Evolutionary conservation across 2,329 filamentous ascomycete genomes (phyloP).

Genomic region (Pleurostoma richardsiae): DNA sequence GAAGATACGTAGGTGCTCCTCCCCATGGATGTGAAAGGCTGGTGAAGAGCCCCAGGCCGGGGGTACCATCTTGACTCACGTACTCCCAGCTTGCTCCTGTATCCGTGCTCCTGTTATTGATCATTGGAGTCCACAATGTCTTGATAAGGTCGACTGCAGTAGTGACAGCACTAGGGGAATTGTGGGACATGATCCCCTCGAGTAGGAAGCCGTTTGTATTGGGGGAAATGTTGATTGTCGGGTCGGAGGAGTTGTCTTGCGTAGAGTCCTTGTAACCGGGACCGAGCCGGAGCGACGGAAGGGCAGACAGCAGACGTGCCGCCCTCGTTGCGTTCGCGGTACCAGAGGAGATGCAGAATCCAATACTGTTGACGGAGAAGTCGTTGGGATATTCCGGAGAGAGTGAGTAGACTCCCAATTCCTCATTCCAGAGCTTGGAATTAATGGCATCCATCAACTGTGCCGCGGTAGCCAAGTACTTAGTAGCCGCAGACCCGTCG

Average conservation of each 20-base stretch:
- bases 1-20: conserved; percentile 35
- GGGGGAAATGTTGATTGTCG: conserved; percentile 29
- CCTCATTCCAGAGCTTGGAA: conserved; percentile 13
- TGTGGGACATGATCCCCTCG: conserved; percentile 19
- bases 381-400: conserved; percentile 1
- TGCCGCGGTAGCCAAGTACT: conserved; percentile 8
- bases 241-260: neutral
- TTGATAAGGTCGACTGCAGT: conserved; percentile 23
- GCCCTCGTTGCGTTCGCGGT: conserved; percentile 6
- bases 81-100: conserved; percentile 41
- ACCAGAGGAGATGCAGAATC: conserved; percentile 14
- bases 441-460: conserved; percentile 11
- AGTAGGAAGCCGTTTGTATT: conserved; percentile 40
- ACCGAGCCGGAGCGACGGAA: conserved; percentile 6
- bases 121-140: conserved; percentile 34
- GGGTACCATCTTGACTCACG: conserved; percentile 26
- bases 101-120: conserved; percentile 24
- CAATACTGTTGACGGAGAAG: conserved; percentile 9
- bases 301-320: conserved; percentile 5
- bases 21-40: conserved; percentile 38
- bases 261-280: conserved; percentile 15
- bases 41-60: conserved; percentile 35
- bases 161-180: conserved; percentile 17
- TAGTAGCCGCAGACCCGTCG: conserved; percentile 16
- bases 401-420: conserved; percentile 8